Evolutionary conservation across 2,329 filamentous ascomycete species (phyloP), one percentile per base, ranked within the genome.

Genomic region (Grosmannia clavigera): DNA sequence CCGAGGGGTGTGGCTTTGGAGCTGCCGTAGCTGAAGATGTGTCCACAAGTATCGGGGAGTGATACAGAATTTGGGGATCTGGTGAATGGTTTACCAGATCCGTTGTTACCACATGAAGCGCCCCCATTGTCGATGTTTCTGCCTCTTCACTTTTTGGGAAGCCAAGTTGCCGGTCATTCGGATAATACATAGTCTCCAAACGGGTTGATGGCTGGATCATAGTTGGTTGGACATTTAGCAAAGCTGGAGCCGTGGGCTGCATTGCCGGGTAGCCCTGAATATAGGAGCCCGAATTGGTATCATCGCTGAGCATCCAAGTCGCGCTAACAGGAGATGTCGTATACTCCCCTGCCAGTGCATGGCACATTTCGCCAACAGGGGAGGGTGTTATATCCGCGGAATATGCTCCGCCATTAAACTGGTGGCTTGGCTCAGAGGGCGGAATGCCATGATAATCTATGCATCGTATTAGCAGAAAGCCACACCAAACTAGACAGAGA

Each of bases 171-270:
- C 48, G 35, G 10, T 52, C 57, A 12, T 33, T 35, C 5, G 71
- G 71, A 62, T 77, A 77, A n/a, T 74, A 68, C 74, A 76, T 73
- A 51, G 66, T 68, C 59, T 77, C 74, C 55, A 68, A 65, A 40
- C 67, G 70, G 25, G 70, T 70, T 19, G 58, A 57, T 12, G 69
- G 66, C 59, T 69, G 68, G 7, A 64, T 46, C 6, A 63, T 59
- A 12, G 58, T 53, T 3, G 58, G 35, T 19, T 57, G 58, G 22
- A 22, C 31, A 25, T 29, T 57, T n/a, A 48, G 61, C 33, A 64
- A 54, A 16, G 62, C 57, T 10, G 66, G 68, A 7, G 55, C 25
- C 11, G 62, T 69, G 55, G 72, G 71, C 62, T 73, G 74, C 51
- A 76, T 60, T 60, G 69, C 66, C 27, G 72, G 71, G 58, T 74